Base-by-base conservation (phyloP, 1,139 yeast species). In the Pichia sp. region DNA sequence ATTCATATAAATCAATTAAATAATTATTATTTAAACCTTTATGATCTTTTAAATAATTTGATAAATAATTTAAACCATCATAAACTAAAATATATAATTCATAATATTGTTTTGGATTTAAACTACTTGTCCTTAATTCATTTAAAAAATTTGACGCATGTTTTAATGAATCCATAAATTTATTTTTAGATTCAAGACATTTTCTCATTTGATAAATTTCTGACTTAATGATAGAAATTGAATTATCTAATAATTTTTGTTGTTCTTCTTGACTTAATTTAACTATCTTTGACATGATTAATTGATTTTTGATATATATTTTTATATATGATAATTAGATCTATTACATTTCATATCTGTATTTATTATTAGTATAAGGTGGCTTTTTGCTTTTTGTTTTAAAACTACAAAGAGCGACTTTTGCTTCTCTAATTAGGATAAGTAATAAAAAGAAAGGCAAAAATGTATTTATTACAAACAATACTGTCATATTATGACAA, bases 21-120 rank as follows among this genome's bases (percentile, higher is more conserved):
- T 90, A 94, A 51, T 88, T 85, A 27, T 34, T 39, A n/a, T 39
- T 34, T 26, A 35, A 7, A 2, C n/a, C 11, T 60, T 87, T 90
- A 53, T 79, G 79, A 31, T 78, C 85, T 48, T 77, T 72, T 53
- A 92, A 70, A 60, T 82, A 85, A 18, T 71, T 70, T 2, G 89
- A 79, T 45, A 92, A 71, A 40, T 76, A 69, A 46, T 86, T 86
- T 63, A 94, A 71, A 0, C 95, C 83, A 66, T 92, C 98, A 60
- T 85, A 90, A 1, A 86, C 82, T 46, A 85, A 74, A 63, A 88
- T 86, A 67, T 92, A 92, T 44, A 94, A 70, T 66, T 92, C 98
- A 65, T 92, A 92, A 71, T 92, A 92, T 64, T 87, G 95, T 65
- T 90, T 90, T 1, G 98, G 98, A 3, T 88, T 75, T 54, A 89